Evolutionary conservation across 257 asterid genomes (phyloP), one percentile per base, ranked within the genome.

Genomic region (Solanum tarijense): DNA sequence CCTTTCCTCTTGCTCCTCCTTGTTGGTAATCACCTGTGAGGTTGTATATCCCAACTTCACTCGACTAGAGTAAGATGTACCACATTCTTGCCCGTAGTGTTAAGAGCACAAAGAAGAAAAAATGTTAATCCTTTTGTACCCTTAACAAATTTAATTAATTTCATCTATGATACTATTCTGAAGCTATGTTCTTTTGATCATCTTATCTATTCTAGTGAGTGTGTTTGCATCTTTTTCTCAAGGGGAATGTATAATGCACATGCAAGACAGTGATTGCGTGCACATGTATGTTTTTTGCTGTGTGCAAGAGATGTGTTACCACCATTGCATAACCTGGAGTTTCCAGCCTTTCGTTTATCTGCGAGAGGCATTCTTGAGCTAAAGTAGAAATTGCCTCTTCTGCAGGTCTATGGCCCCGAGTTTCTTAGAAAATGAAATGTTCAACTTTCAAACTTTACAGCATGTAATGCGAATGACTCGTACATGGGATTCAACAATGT

Each of bases 401-500:
- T 91, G 90, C 90, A 95, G 98, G 95, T 91, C 93, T 78, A 88
- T 94, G 78, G 94, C 96, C 25, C 98, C 98, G 16, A 93, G 91
- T 86, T 89, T 94, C 85, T 86, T 93, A 88, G 98, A 95, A 87
- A 95, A 89, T 88, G 96, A 95, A 88, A 90, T 93, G 75, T 93
- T 95, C 87, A 92, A 94, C 39, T 89, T 93, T 86, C 98, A 95
- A 89, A 93, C 98, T 34, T 90, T 95, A 84, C 93, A 93, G 88
- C 98, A 94, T 89, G 90, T 93, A 86, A 91, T 95, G 96, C 89
- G 93, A 74, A 94, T 94, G 98, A 93, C 95, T 83, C 96, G 98
- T 85, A 91, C 98, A 65, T 95, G 98, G 98, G 98, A 95, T 90
- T 94, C 98, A 85, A 90, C 94, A 41, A 94, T 95, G 98, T 95